phyloP scores from a whole-genome alignment of 352 stramenopile genomes.

The Phytopythium boreale region DNA sequence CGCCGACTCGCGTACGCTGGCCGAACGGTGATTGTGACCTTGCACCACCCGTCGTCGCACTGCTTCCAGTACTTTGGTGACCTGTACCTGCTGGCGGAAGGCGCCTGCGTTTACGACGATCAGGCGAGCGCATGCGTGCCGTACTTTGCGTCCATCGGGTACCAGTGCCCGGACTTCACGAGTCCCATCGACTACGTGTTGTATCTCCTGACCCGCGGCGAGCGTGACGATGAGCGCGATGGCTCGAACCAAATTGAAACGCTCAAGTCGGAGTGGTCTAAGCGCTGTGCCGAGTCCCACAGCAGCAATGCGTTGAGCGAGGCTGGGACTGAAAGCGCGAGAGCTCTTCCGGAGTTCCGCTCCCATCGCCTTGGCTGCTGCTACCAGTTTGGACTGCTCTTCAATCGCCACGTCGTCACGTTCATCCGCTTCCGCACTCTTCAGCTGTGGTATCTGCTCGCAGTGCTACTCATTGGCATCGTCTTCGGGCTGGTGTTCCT shows the following conservation, averaged over 20 bases:
- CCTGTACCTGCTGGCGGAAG: conserved; percentile 52
- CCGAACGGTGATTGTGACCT: conserved; percentile 86
- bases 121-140: conserved; percentile 40
- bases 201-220: conserved; percentile 40
- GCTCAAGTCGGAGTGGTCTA: conserved; percentile 27
- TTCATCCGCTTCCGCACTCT: conserved; percentile 23
- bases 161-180: conserved; percentile 47
- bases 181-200: conserved; percentile 71
- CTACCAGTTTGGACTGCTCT: conserved; percentile 27
- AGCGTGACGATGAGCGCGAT: conserved; percentile 20
- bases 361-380: conserved; percentile 33
- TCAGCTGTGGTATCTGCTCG: conserved; percentile 34
- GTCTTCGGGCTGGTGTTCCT: conserved; percentile 42
- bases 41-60: conserved; percentile 86
- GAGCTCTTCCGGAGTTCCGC: conserved; percentile 11
- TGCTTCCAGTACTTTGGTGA: conserved; percentile 56
- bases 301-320: not conserved
- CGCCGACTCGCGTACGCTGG: conserved; percentile 69
- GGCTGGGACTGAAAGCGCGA: conserved; percentile 8
- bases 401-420: conserved; percentile 20
- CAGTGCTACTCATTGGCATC: conserved; percentile 43
- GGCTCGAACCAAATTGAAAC: conserved; percentile 26
- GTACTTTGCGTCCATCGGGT: conserved; percentile 53
- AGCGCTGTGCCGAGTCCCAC: conserved; percentile 14
- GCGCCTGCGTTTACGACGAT: conserved; percentile 50